phyloP scores from a whole-genome alignment of 495 filamentous ascomycete species.

The Bacidia gigantensis region DNA sequence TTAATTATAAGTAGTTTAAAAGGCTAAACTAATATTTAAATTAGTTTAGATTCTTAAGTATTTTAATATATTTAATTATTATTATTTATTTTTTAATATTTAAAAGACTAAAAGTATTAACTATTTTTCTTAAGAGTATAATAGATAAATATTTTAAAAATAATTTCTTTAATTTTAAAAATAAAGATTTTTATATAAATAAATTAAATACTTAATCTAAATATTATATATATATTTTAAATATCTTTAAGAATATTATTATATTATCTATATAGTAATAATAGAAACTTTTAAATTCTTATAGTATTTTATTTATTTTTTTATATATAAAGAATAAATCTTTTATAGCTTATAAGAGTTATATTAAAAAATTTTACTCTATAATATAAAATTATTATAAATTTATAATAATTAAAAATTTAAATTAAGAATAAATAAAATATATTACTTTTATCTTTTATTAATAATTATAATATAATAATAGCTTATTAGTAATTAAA shows the following conservation, averaged over 20 bases:
- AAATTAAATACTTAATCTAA: no score
- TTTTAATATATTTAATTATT: background rate
- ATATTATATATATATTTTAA: no score
- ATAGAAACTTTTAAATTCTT: background rate
- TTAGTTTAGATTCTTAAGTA: background rate
- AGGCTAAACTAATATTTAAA: no score
- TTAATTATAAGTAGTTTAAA: background rate
- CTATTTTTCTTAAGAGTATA: background rate
- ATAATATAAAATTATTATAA: background rate
- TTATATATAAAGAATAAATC: background rate
- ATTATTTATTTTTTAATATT: background rate
- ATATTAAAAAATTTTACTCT: background rate
- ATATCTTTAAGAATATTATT: constrained; percentile 1
- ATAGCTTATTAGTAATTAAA: background rate
- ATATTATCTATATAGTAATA: constrained; percentile 10
- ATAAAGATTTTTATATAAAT: no score
- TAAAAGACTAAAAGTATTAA: background rate
- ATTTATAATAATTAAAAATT: background rate
- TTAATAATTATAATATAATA: constrained; percentile 6
- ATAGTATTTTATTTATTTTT: constrained; percentile 5
- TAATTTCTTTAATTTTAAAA: constrained; percentile 5
- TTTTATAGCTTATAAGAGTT: background rate
- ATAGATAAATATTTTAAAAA: constrained; percentile 1
- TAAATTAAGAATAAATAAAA: background rate
- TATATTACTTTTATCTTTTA: background rate